Percentiles rank a stretch among this genome's conserved stretches.
Conservation (phyloP, 2,329 filamentous ascomycete species). For the Neofusicoccum kwambonambiense region DNA sequence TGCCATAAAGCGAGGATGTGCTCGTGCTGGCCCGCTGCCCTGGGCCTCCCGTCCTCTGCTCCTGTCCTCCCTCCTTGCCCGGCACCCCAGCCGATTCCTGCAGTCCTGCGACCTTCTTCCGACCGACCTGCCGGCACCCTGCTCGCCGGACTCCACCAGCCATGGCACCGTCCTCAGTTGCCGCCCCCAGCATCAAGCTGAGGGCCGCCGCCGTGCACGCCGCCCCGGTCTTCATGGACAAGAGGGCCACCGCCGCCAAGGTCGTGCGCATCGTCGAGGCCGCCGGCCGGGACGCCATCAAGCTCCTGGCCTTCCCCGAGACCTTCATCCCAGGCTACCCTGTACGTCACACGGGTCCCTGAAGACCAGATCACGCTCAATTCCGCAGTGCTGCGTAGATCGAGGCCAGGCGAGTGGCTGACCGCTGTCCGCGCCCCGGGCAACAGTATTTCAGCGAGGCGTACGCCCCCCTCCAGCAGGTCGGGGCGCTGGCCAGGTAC, state of each 20-base stretch:
- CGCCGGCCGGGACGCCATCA: constrained; percentile 30
- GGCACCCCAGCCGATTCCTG: neutral
- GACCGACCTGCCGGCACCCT: neutral
- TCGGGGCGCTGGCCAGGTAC: constrained; percentile 32
- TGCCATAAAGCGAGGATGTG: neutral
- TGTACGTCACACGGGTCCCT: constrained; percentile 22
- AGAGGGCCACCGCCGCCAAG: constrained; percentile 34
- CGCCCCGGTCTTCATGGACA: constrained; percentile 40
- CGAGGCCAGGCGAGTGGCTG: neutral
- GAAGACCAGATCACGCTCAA: neutral
- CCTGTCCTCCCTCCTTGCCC: neutral
- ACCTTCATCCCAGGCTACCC: constrained; percentile 39
- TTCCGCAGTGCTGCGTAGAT: neutral
- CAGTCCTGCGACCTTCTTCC: neutral
- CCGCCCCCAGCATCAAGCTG: constrained; percentile 25
- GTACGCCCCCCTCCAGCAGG: constrained; percentile 37
- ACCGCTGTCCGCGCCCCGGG: constrained; percentile 10
- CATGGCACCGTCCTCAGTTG: neutral
- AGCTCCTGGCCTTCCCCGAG: constrained; percentile 37
- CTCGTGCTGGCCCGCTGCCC: neutral
- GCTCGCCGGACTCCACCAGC: neutral
- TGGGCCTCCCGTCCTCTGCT: neutral
- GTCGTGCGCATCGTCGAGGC: constrained; percentile 34
- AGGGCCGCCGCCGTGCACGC: constrained; percentile 38
- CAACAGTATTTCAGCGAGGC: constrained; percentile 36